phyloP scores from a whole-genome alignment of 2,329 filamentous ascomycete species.

The Botrytis tulipae region DNA sequence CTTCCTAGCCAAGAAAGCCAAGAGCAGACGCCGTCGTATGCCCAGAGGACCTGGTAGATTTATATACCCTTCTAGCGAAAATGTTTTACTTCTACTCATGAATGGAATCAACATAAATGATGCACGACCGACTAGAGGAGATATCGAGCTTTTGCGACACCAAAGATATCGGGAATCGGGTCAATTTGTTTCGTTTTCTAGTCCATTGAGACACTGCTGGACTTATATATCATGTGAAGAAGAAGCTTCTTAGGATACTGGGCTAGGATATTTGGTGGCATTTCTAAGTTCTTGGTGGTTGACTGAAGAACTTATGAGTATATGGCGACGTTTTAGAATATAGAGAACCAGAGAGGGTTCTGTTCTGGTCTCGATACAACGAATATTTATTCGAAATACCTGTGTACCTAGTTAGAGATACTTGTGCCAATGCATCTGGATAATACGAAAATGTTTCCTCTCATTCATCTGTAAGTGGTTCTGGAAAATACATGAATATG shows the following conservation, averaged over 20 bases:
- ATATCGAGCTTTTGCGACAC: not conserved
- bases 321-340: not conserved
- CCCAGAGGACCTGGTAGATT: not conserved
- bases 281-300: accelerated
- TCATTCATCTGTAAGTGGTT: not conserved
- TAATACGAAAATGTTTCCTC: no score
- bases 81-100: not conserved
- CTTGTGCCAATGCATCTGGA: not conserved
- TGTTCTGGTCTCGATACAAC: not conserved
- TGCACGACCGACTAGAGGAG: not conserved
- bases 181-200: not conserved
- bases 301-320: not conserved
- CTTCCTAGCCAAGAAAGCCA: not conserved
- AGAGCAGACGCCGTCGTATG: not conserved
- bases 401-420: no score
- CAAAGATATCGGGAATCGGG: not conserved
- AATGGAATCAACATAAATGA: not conserved
- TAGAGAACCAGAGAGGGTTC: accelerated
- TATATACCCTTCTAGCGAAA: not conserved
- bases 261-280: not conserved
- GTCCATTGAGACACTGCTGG: conserved; percentile 1
- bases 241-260: not conserved
- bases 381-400: no score
- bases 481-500: not conserved
- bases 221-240: not conserved